Evolutionary conservation across 2,329 filamentous ascomycete genomes (phyloP), one percentile per base, ranked within the genome.

Genomic region (Emydomyces testavorans): DNA sequence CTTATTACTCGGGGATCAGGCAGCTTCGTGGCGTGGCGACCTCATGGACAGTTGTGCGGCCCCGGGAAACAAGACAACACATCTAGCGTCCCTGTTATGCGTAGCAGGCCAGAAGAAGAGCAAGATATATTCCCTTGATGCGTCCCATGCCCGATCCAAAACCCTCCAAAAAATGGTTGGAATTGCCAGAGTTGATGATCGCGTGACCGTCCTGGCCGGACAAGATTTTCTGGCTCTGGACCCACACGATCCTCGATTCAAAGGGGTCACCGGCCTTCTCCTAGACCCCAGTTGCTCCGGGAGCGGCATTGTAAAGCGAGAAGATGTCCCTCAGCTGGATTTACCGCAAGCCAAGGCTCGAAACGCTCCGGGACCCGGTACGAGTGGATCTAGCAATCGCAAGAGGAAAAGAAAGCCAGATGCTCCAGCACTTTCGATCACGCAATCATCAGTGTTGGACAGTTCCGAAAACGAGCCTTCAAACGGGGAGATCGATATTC

Each of bases 11-110:
- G 69, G 68, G 0, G 69, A 78, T 6, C 71, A 77, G 49, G 77
- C 82, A 54, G 36, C 45, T 21, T 11, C 35, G 0, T 63, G 60
- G 56, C 36, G 56, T 2, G 86, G 86, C 20, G 80, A 92, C 58
- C 71, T 93, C 6, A 78, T 96, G n/a, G 92, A 98, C 64, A 85
- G 85, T 0, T 96, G 90, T 62, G 86, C 92, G 0, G 92, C 92
- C 0, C 92, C 92, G 1, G 92, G 92, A 4, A 98, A 98, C 65
- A 98, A 98, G 68, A 96, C 92, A 1, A 96, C 90, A 6, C 92
- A 96, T 63, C 68, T 94, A 39, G 88, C 89, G 0, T 83, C 87
- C 1, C 78, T 95, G 3, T 60, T 92, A 1, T 50, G 31, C 34
- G 46, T 43, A 8, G 61, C 61, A 3, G 51, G 62, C 60, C 16